phyloP scores from a whole-genome alignment of 106 monocot genomes.

The Vanilla planifolia region DNA sequence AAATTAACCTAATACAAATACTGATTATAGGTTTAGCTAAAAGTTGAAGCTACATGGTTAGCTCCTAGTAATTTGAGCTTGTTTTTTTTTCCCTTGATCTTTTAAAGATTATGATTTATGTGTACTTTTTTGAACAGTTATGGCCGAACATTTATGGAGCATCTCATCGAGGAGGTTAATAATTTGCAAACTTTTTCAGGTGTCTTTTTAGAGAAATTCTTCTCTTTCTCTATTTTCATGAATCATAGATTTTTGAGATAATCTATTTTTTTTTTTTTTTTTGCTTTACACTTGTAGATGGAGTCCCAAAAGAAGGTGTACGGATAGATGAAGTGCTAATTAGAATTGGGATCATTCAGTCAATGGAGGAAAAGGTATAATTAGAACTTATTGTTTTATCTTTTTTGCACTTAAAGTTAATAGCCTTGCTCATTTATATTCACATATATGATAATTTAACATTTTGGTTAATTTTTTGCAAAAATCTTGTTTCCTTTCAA shows the following conservation, averaged over 20 bases:
- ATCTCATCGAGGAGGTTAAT: slow-evolving; percentile 59
- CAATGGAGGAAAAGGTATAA: slow-evolving; percentile 8
- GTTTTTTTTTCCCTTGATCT: background rate
- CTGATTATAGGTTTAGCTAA: no score
- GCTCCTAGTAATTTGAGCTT: background rate
- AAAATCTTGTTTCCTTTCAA: no score
- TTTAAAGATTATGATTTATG: background rate
- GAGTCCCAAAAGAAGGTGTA: slow-evolving; percentile 91
- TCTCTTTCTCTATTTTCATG: no score
- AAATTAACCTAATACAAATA: no score
- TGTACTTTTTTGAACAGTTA: slow-evolving; percentile 46
- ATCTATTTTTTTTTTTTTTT: slow-evolving; percentile 1
- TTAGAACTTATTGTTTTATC: background rate
- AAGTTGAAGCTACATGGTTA: no score
- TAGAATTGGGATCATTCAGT: slow-evolving; percentile 44
- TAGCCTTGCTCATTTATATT: no score
- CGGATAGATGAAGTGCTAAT: slow-evolving; percentile 73
- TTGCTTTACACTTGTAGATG: slow-evolving; percentile 51
- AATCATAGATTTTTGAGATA: background rate
- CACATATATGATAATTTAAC: no score
- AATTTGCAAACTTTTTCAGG: slow-evolving; percentile 74
- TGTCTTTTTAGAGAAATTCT: slow-evolving; percentile 22
- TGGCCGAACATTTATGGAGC: slow-evolving; percentile 76
- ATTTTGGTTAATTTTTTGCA: no score
- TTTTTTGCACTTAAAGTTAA: no score